Evolutionary conservation across 495 filamentous ascomycete genomes (phyloP).

Genomic region (Usnea hakonensis): DNA sequence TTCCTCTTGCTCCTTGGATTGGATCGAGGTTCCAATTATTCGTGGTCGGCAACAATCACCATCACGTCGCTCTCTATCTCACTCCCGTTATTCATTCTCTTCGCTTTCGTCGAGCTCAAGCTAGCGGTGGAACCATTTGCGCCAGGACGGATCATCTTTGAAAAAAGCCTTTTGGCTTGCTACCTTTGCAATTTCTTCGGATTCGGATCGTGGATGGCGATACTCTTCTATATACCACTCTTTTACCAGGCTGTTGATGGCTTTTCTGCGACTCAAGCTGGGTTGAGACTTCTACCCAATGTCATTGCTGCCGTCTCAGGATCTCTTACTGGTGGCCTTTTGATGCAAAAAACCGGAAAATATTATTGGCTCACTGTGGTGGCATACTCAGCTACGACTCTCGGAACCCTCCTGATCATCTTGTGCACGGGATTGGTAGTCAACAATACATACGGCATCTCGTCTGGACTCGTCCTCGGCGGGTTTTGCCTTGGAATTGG

Average conservation of each 20-base stretch:
- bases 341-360: constrained; percentile 70
- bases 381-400: constrained; percentile 44
- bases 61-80: constrained; percentile 51
- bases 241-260: constrained; percentile 69
- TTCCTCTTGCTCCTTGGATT: constrained; percentile 66
- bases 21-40: constrained; percentile 69
- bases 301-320: constrained; percentile 58
- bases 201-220: constrained; percentile 56
- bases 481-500: constrained; percentile 59
- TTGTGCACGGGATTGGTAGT: constrained; percentile 50
- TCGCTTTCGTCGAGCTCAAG: constrained; percentile 62
- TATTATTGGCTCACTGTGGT: constrained; percentile 68
- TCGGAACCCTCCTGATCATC: constrained; percentile 49
- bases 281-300: constrained; percentile 58
- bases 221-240: constrained; percentile 69
- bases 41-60: constrained; percentile 55
- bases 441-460: constrained; percentile 41
- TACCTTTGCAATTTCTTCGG: constrained; percentile 74
- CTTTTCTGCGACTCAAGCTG: constrained; percentile 56
- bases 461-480: constrained; percentile 47
- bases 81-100: constrained; percentile 54
- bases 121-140: constrained; percentile 74
- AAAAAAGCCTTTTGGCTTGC: constrained; percentile 56
- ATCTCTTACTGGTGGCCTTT: constrained; percentile 57
- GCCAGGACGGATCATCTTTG: constrained; percentile 70